Percentiles rank a stretch among this genome's conserved stretches.
Conservation (phyloP, 768 basidiomycete genomes). For the Calocera viscosa region DNA sequence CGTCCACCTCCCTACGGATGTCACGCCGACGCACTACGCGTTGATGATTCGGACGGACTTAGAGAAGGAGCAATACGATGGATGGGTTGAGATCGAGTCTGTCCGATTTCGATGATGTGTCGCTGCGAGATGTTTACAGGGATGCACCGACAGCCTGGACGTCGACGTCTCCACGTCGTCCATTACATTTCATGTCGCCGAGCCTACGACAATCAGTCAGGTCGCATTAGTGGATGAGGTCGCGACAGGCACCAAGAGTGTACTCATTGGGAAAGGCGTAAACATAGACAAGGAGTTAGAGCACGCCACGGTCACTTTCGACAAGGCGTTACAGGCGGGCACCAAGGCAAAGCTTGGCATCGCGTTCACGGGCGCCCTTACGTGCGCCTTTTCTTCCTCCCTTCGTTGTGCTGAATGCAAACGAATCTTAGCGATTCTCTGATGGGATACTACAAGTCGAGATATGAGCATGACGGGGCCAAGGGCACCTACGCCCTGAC, state of each 20-base stretch:
- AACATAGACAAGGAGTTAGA: constrained; percentile 48
- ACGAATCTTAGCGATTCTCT: neutral
- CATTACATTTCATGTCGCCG: constrained; percentile 55
- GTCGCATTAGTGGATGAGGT: constrained; percentile 44
- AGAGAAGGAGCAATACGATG: constrained; percentile 55
- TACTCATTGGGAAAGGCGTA: constrained; percentile 28
- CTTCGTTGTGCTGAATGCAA: neutral
- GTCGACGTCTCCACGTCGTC: constrained; percentile 47
- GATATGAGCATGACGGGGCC: constrained; percentile 10
- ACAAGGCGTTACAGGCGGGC: constrained; percentile 46
- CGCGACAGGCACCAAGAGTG: constrained; percentile 35
- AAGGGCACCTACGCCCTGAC: constrained; percentile 48
- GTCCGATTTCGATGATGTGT: constrained; percentile 19
- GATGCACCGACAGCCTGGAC: constrained; percentile 38
- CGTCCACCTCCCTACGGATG: constrained; percentile 14
- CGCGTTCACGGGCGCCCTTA: constrained; percentile 45
- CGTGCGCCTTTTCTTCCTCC: constrained; percentile 18
- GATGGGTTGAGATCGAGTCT: constrained; percentile 59
- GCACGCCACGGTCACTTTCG: constrained; percentile 49
- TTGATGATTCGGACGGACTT: constrained; percentile 46
- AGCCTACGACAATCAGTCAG: constrained; percentile 42
- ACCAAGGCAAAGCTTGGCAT: constrained; percentile 54
- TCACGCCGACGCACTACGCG: constrained; percentile 27
- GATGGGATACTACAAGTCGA: constrained; percentile 30
- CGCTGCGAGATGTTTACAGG: neutral